These are phyloP conservation scores for Cutaneotrichosporon sp. DNA, from an alignment of 1,284 basidiomycete genomes.

Conservation along the genomic window DNA sequence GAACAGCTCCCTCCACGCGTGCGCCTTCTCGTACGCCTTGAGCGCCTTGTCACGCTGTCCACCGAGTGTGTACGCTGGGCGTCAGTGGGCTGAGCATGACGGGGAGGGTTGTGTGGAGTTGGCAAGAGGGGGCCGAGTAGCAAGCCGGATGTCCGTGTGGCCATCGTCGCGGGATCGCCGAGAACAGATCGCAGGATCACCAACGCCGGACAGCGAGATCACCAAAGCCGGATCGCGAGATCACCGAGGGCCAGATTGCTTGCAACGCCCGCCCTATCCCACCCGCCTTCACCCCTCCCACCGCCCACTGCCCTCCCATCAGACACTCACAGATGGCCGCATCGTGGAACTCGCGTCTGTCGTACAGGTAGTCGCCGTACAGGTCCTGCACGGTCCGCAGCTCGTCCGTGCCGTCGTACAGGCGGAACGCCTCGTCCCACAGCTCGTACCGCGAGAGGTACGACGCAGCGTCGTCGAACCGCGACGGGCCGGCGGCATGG, in stretches of 20 bases:
- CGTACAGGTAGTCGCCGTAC: slow-evolving; percentile 88
- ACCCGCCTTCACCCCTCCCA: background rate
- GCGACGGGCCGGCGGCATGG: slow-evolving; percentile 60
- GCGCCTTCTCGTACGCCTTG: slow-evolving; percentile 77
- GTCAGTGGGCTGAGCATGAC: too few relatives aligned
- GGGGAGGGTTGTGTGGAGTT: too few relatives aligned
- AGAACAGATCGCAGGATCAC: too few relatives aligned
- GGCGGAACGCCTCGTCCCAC: slow-evolving; percentile 68
- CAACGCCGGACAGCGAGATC: too few relatives aligned
- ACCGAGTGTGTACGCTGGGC: slow-evolving; percentile 71
- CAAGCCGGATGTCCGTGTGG: too few relatives aligned
- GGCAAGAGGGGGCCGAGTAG: too few relatives aligned
- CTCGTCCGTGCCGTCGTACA: slow-evolving; percentile 67
- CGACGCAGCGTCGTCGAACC: slow-evolving; percentile 73
- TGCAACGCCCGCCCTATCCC: too few relatives aligned
- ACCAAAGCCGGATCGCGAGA: too few relatives aligned
- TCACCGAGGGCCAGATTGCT: too few relatives aligned
- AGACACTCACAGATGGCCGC: slow-evolving; percentile 69
- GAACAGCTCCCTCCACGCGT: slow-evolving; percentile 89
- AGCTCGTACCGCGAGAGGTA: slow-evolving; percentile 81
- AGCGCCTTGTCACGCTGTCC: slow-evolving; percentile 68
- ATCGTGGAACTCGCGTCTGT: slow-evolving; percentile 77
- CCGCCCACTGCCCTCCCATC: background rate
- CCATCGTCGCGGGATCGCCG: too few relatives aligned
- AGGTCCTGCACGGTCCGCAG: slow-evolving; percentile 70